Conservation (phyloP, 2,329 filamentous ascomycete species). For the Pyricularia grisea region DNA sequence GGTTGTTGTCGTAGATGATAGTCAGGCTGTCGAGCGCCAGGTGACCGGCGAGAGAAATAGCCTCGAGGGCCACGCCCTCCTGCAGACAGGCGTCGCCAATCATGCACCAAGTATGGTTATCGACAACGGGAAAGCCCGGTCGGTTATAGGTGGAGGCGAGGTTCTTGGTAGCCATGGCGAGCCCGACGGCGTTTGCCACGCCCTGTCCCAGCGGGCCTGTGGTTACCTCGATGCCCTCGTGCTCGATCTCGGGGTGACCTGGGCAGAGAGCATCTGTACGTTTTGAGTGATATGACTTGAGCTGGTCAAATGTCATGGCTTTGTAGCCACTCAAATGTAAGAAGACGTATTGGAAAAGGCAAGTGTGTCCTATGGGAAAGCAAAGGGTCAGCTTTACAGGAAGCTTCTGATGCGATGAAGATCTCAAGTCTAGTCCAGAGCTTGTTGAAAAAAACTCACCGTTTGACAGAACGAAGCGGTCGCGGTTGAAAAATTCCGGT, state of each 20-base stretch:
- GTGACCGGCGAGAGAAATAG: slow-evolving; percentile 43
- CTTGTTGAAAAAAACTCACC: slow-evolving; percentile 16
- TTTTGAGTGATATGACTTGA: slow-evolving; percentile 39
- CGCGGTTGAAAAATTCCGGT: slow-evolving; percentile 45
- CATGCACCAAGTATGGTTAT: slow-evolving; percentile 43
- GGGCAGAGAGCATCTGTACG: slow-evolving; percentile 33
- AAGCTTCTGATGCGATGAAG: too few species aligned
- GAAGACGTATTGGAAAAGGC: slow-evolving; percentile 40
- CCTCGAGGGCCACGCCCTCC: slow-evolving; percentile 45
- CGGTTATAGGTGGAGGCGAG: slow-evolving; percentile 40
- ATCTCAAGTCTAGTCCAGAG: too few species aligned
- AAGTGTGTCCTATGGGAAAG: slow-evolving; percentile 27
- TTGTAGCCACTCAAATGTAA: slow-evolving; percentile 40
- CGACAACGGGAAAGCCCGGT: slow-evolving; percentile 35
- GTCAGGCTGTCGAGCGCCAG: slow-evolving; percentile 40
- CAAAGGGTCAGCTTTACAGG: not conserved
- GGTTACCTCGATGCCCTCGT: slow-evolving; percentile 45
- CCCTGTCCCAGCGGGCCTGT: slow-evolving; percentile 48
- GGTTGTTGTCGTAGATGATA: slow-evolving; percentile 49
- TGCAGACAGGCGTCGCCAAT: slow-evolving; percentile 45
- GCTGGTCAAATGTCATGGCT: slow-evolving; percentile 39
- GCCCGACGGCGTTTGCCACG: slow-evolving; percentile 44
- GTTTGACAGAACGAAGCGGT: slow-evolving; percentile 51
- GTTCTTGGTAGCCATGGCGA: slow-evolving; percentile 46
- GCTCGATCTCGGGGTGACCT: slow-evolving; percentile 45